phyloP scores from a whole-genome alignment of 2,329 filamentous ascomycete species.

The Aspergillus persii region DNA sequence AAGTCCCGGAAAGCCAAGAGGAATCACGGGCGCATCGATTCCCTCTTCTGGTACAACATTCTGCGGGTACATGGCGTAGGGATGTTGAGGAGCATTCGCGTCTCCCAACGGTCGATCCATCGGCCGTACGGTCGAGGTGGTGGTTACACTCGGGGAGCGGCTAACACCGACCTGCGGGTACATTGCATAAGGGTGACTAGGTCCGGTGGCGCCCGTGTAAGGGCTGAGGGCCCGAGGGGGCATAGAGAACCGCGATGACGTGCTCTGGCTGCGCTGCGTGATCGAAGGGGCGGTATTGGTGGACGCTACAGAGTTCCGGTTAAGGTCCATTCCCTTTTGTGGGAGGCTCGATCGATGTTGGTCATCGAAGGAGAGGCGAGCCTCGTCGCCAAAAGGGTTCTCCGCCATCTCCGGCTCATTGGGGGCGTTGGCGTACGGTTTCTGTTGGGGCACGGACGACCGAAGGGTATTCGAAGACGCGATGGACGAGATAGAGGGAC shows the following conservation, averaged over 20 bases:
- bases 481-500: conserved; percentile 31
- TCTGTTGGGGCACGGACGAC: conserved; percentile 24
- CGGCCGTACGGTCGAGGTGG: conserved; percentile 64
- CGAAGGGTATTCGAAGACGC: conserved; percentile 34
- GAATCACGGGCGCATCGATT: conserved; percentile 49
- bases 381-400: conserved; percentile 38
- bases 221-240: conserved; percentile 56
- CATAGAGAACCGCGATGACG: conserved; percentile 46
- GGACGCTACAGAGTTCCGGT: conserved; percentile 34
- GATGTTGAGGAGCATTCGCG: conserved; percentile 70
- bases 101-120: conserved; percentile 60
- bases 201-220: conserved; percentile 67
- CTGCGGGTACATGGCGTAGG: conserved; percentile 83
- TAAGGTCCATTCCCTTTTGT: conserved; percentile 31
- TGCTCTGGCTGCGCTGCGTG: conserved; percentile 42
- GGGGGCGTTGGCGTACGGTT: conserved; percentile 21
- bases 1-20: conserved; percentile 72
- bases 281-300: conserved; percentile 32
- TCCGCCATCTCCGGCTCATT: conserved; percentile 25
- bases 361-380: conserved; percentile 33
- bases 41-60: conserved; percentile 64
- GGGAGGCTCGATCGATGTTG: conserved; percentile 35
- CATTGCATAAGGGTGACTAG: conserved; percentile 81
- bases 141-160: conserved; percentile 65
- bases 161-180: conserved; percentile 67